Base-by-base conservation (phyloP, 2,329 filamentous ascomycete species). In the Penicillium sp. region DNA sequence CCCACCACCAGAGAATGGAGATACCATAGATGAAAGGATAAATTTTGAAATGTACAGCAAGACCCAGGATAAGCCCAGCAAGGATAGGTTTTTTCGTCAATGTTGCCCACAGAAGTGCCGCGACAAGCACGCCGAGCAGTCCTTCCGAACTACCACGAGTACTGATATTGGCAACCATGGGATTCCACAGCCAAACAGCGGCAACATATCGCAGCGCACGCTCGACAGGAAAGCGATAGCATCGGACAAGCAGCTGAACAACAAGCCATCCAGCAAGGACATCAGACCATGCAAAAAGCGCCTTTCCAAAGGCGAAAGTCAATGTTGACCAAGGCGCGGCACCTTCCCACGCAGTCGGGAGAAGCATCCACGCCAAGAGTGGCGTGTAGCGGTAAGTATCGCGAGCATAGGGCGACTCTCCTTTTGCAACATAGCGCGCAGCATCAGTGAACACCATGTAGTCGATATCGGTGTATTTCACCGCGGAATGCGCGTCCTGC, bases 381-480 rank as follows among this genome's bases (percentile, higher is more conserved):
- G 94, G 94, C 29, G 94, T 97, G 79, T 99, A 99, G 59, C 94
- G 89, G 79, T 99, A 99, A 0, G 94, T 99, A 70, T 94, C 93
- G 53, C 94, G 86, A 40, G 84, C 83, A 73, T 99, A 99, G 2
- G 94, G 94, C 0, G 90, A 90, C 46, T 78, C 76, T 4, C 84
- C 84, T n/a, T 76, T 79, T 4, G 87, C 78, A 43, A 91, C 78
- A 75, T 89, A 93, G 63, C 90, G 89, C 2, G 94, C 86, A 27
- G 94, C 94, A 74, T 97, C 93, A 48, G 94, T 97, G 80, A 99
- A 99, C 73, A 99, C 94, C 63, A 92, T 87, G 77, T 99, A 99
- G 81, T 99, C 94, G 68, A 99, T 97, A 76, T 99, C 94, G 50
- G 94, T 99, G 80, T 97, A 99, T 78, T 97, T 97, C 70, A 99